Evolutionary conservation across 75 land plant genomes (phyloP).

Genomic region (Pinus taeda): DNA sequence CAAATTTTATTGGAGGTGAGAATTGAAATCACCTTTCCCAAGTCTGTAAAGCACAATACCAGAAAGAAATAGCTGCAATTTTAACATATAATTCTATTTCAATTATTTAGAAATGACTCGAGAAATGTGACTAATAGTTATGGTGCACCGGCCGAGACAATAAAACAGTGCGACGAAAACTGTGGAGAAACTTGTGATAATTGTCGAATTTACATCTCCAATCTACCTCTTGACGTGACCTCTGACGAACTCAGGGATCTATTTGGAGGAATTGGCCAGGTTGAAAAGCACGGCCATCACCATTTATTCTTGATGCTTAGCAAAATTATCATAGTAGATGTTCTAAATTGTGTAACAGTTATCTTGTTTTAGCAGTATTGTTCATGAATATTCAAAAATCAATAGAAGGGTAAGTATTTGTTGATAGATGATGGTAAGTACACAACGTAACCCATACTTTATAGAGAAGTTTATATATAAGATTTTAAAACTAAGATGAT

Average conservation of each 20-base stretch:
- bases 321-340: background rate
- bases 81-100: too few species aligned
- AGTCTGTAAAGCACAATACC: background rate
- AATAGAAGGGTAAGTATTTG: conserved; percentile 6
- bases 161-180: too few species aligned
- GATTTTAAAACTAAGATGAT: background rate
- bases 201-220: too few species aligned
- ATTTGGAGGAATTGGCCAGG: conserved; percentile 98
- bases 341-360: conserved; percentile 3
- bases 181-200: too few species aligned
- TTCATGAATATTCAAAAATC: conserved; percentile 9
- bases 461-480: conserved; percentile 3
- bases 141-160: too few species aligned
- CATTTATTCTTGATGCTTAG: background rate
- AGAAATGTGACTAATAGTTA: too few species aligned
- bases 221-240: conserved; percentile 88
- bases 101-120: too few species aligned
- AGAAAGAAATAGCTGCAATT: conserved; percentile 8
- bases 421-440: conserved; percentile 10
- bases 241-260: conserved; percentile 81
- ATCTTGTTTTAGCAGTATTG: conserved; percentile 6
- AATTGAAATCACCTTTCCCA: background rate
- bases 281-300: conserved; percentile 20
- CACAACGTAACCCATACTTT: conserved; percentile 2
- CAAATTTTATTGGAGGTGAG: background rate